Evolutionary conservation across 164 flowering plant genomes (phyloP).

Genomic region (Berberis vulgaris): DNA sequence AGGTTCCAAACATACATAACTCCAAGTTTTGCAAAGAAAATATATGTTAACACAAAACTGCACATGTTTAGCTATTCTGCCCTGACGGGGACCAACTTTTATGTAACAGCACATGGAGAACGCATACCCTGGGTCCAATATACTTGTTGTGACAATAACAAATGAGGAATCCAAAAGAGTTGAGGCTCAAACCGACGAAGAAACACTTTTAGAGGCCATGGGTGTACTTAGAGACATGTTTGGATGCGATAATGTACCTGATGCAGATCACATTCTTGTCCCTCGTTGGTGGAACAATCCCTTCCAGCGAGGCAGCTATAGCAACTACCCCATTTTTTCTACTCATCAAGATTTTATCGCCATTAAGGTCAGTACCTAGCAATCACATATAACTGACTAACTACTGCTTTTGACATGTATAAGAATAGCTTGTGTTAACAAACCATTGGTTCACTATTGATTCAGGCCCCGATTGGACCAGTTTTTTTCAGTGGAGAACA

Average conservation of each 20-base stretch:
- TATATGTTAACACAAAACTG: no score
- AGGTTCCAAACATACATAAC: no score
- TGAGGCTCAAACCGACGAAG: conserved; percentile 64
- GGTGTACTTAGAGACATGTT: conserved; percentile 78
- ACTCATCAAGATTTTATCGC: conserved; percentile 38
- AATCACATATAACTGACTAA: neutral
- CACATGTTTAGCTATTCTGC: no score
- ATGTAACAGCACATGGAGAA: conserved; percentile 88
- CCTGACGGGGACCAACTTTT: neutral
- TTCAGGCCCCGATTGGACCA: conserved; percentile 76
- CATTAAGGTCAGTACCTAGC: conserved; percentile 44
- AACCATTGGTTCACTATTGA: neutral
- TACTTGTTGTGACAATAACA: conserved; percentile 86
- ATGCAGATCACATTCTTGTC: conserved; percentile 65
- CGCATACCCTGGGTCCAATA: conserved; percentile 87
- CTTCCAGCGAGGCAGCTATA: conserved; percentile 94
- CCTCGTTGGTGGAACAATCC: conserved; percentile 98
- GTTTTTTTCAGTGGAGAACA: conserved; percentile 86
- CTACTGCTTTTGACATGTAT: neutral
- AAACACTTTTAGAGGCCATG: conserved; percentile 79
- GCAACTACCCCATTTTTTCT: conserved; percentile 71
- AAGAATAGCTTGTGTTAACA: no score
- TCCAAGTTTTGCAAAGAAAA: no score
- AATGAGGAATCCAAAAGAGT: conserved; percentile 93
- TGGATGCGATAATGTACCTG: conserved; percentile 58